phyloP scores from a whole-genome alignment of 805 yeast genomes.

The Sungouiella thailandica region DNA sequence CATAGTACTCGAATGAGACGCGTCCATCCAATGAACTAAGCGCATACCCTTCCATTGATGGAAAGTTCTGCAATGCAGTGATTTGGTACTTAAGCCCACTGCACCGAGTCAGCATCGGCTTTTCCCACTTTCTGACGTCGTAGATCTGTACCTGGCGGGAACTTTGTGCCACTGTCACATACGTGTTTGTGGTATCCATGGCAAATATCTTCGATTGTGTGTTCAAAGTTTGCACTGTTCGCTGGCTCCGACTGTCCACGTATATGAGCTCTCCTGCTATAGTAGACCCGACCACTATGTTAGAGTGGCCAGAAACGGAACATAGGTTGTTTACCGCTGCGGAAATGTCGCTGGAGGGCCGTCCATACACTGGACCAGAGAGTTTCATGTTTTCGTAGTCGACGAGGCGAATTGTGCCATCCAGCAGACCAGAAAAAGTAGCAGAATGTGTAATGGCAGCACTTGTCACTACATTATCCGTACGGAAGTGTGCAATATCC shows the following conservation, averaged over 20 bases:
- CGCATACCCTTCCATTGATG: constrained; percentile 53
- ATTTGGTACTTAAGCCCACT: constrained; percentile 67
- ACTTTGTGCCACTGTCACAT: constrained; percentile 50
- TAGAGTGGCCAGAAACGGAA: constrained; percentile 2
- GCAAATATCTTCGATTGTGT: constrained; percentile 52
- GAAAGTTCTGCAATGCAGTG: constrained; percentile 49
- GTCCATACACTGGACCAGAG: constrained; percentile 1
- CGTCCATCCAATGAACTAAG: constrained; percentile 78
- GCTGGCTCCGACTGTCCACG: constrained; percentile 11
- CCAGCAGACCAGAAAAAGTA: constrained; percentile 46
- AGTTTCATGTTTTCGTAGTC: constrained; percentile 42
- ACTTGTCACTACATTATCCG: constrained; percentile 21
- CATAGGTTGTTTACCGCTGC: constrained; percentile 16
- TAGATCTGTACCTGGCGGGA: constrained; percentile 51
- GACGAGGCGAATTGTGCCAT: constrained; percentile 48
- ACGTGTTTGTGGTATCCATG: constrained; percentile 49
- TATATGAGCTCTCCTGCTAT: constrained; percentile 7
- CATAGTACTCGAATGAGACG: constrained; percentile 67
- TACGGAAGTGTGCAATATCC: constrained; percentile 4
- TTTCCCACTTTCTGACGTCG: constrained; percentile 44
- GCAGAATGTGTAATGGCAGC: constrained; percentile 23
- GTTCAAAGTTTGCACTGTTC: constrained; percentile 6
- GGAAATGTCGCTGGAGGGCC: constrained; percentile 1
- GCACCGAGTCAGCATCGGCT: constrained; percentile 49
- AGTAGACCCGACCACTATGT: constrained; percentile 15